These are phyloP conservation scores for Trichocladium uniseriatum DNA, from an alignment of 495 filamentous ascomycete genomes.

Conservation along the genomic window DNA sequence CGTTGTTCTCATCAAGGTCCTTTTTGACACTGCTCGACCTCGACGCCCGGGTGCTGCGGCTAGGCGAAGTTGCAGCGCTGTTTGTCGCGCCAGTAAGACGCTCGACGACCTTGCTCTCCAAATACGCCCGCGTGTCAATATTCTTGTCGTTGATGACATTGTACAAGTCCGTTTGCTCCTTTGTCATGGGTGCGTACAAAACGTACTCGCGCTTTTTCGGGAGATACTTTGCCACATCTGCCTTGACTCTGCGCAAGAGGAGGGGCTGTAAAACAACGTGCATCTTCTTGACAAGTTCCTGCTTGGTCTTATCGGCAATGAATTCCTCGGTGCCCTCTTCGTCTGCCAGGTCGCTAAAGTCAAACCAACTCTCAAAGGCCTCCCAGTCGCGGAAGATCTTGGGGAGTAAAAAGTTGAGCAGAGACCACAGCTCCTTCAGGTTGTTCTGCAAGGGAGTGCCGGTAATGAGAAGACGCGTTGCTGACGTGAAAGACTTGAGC, in stretches of 20 bases:
- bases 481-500: slow-evolving; percentile 75
- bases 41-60: slow-evolving; percentile 31
- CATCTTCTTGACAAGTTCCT: slow-evolving; percentile 76
- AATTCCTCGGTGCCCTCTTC: slow-evolving; percentile 59
- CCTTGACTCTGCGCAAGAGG: slow-evolving; percentile 78
- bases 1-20: slow-evolving; percentile 11
- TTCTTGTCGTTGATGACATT: slow-evolving; percentile 72
- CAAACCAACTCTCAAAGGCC: slow-evolving; percentile 90
- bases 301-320: slow-evolving; percentile 66
- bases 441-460: slow-evolving; percentile 96
- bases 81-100: slow-evolving; percentile 42
- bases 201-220: slow-evolving; percentile 96
- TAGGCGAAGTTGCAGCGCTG: slow-evolving; percentile 25
- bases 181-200: slow-evolving; percentile 79
- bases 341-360: slow-evolving; percentile 83
- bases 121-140: slow-evolving; percentile 57
- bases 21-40: slow-evolving; percentile 26
- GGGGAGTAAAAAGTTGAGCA: slow-evolving; percentile 87
- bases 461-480: slow-evolving; percentile 84
- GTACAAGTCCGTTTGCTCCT: slow-evolving; percentile 84
- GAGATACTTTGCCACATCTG: slow-evolving; percentile 81
- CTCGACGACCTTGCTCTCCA: slow-evolving; percentile 79
- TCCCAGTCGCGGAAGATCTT: slow-evolving; percentile 84
- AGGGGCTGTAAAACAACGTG: slow-evolving; percentile 91
- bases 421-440: slow-evolving; percentile 86